Base-by-base conservation (phyloP, 1,284 basidiomycete genomes). In the Apiotrichum laibachii region DNA sequence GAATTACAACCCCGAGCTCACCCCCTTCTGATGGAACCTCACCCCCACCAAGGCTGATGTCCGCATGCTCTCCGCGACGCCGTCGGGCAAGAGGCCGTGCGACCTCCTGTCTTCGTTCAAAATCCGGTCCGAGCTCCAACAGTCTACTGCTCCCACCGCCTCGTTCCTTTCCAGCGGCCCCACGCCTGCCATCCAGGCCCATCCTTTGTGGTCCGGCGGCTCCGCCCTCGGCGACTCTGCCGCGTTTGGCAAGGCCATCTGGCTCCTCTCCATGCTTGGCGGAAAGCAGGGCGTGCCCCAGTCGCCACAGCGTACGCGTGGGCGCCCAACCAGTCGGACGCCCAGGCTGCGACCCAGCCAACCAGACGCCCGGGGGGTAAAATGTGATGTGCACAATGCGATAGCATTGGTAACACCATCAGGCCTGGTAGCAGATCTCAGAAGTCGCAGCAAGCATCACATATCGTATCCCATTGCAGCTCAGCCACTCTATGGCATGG, bases 201-300 rank as follows among this genome's bases (percentile, higher is more conserved):
- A 56, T 31, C 53, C 69, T 1, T 54, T 73, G 33, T 51, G 70
- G 21, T 55, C 65, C 47, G 70, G 70, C 10, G 67, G 62, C n/a
- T 67, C 68, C 9, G 50, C 70, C 0, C 56, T 73, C 7, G 72
- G 66, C 18, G 72, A 73, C 59, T 70, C 72, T 0, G 62, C 58
- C 2, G 56, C 66, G 1, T 40, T 73, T 19, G 67, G 67, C n/a
- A 46, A 61, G 8, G 66, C 63, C 8, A 59, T 66, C 11, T 71
- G 66, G 63, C n/a, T 72, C 16, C 48, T 69, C 12, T 67, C 70
- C 3, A 39, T 67, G 52, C 66, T 58, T 22, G 64, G 66, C n/a
- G 55, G 55, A 15, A 37, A 58, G 16, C 19, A 43, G 21, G 12
- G 21, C 19, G 52, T 49, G 9, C 37, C 60, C 6, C 26, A 50